Percentiles rank a stretch among this genome's conserved stretches.
Conservation (phyloP, 2,329 filamentous ascomycete genomes). For the Botrytis aclada region DNA sequence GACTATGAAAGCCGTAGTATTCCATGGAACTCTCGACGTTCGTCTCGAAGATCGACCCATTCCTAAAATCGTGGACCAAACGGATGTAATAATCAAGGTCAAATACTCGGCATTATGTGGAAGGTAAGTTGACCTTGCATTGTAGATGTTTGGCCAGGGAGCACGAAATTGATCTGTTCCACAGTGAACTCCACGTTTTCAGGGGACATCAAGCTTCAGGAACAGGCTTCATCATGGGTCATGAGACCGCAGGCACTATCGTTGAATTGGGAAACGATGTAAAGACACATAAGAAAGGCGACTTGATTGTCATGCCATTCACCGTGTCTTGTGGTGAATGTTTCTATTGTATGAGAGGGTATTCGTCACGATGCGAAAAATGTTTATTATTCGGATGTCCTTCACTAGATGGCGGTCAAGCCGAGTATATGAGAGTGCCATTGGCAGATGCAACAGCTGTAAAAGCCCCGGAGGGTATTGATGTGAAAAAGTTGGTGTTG, state of each 20-base stretch:
- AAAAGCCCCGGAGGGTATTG: slow-evolving; percentile 67
- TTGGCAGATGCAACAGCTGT: slow-evolving; percentile 78
- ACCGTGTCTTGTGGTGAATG: slow-evolving; percentile 72
- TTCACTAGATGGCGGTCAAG: slow-evolving; percentile 72
- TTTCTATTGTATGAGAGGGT: slow-evolving; percentile 80
- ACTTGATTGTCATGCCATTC: slow-evolving; percentile 79
- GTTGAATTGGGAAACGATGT: slow-evolving; percentile 66
- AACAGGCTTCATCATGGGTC: slow-evolving; percentile 64
- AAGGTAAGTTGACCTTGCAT: slow-evolving; percentile 56
- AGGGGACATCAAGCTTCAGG: slow-evolving; percentile 71
- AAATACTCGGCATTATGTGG: slow-evolving; percentile 82
- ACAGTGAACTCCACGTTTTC: slow-evolving; percentile 79
- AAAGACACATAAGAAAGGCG: slow-evolving; percentile 66
- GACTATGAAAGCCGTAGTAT: slow-evolving; percentile 86
- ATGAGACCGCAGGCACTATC: slow-evolving; percentile 81
- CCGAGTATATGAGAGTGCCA: slow-evolving; percentile 79
- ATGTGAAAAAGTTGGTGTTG: slow-evolving; percentile 71
- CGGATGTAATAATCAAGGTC: slow-evolving; percentile 81
- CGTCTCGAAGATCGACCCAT: slow-evolving; percentile 72
- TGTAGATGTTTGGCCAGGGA: background rate
- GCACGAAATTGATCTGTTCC: background rate
- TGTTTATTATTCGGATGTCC: slow-evolving; percentile 67
- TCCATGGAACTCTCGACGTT: slow-evolving; percentile 56
- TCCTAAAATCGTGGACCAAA: slow-evolving; percentile 66
- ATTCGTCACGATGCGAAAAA: slow-evolving; percentile 74